Percentiles rank a stretch among this genome's conserved stretches.
These are phyloP conservation scores for Collybiopsis confluens DNA, from an alignment of 768 basidiomycete genomes.

Conservation along the genomic window DNA sequence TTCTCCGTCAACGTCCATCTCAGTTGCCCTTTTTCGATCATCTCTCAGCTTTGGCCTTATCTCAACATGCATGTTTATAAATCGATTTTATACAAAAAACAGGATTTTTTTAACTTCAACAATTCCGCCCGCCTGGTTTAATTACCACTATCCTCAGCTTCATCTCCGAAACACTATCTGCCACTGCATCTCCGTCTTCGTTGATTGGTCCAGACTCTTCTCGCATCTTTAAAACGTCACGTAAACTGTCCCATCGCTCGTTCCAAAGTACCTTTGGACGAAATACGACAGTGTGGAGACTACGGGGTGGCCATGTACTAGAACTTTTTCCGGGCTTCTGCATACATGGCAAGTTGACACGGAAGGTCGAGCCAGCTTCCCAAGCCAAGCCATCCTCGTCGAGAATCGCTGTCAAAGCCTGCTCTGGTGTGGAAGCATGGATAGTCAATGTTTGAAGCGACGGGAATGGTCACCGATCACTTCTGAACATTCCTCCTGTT, in stretches of 20 bases:
- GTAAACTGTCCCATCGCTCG: constrained; percentile 4
- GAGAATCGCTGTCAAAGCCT: not conserved
- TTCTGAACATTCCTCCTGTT: not conserved
- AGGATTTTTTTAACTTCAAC: too few relatives aligned
- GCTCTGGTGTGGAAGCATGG: not conserved
- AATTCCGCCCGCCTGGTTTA: too few relatives aligned
- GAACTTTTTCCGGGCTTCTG: not conserved
- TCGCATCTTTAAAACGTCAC: not conserved
- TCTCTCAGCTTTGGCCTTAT: too few relatives aligned
- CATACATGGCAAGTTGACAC: not conserved
- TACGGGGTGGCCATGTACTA: not conserved
- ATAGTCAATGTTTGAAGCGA: not conserved
- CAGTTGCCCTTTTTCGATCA: too few relatives aligned
- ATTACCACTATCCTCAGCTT: too few relatives aligned
- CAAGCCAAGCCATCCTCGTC: not conserved
- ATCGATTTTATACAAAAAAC: too few relatives aligned
- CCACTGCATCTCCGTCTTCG: too few relatives aligned
- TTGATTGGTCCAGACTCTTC: too few relatives aligned
- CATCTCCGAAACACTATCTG: too few relatives aligned
- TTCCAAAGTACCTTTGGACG: not conserved
- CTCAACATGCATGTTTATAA: too few relatives aligned
- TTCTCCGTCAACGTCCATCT: too few relatives aligned
- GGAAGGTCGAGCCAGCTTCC: not conserved
- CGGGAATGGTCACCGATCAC: not conserved
- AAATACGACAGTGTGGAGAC: not conserved